These are phyloP conservation scores for Aspergillus viridinutans DNA, from an alignment of 2,329 filamentous ascomycete genomes.

Conservation along the genomic window DNA sequence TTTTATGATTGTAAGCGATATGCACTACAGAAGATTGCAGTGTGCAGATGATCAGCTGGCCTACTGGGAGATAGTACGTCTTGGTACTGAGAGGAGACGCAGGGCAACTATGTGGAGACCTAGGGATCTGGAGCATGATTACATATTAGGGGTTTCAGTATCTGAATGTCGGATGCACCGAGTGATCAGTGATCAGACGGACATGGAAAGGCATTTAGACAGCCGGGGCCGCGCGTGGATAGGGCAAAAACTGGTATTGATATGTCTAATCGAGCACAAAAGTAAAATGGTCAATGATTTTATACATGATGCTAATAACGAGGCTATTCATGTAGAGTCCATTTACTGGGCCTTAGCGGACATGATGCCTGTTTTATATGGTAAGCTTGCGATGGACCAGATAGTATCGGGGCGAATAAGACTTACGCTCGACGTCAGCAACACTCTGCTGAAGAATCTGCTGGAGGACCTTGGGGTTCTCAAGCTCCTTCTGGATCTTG, in stretches of 20 bases:
- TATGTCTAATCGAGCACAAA: conserved; percentile 34
- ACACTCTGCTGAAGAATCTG: conserved; percentile 98
- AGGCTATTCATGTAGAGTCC: conserved; percentile 26
- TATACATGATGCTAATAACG: conserved; percentile 37
- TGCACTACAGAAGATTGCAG: neutral
- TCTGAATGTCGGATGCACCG: neutral
- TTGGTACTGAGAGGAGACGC: neutral
- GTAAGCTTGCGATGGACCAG: conserved; percentile 1
- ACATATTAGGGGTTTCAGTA: neutral
- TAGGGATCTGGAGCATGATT: neutral
- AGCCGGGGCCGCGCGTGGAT: neutral
- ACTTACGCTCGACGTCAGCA: conserved; percentile 88
- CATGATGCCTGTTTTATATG: conserved; percentile 34
- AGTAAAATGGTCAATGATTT: conserved; percentile 35
- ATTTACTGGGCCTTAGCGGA: conserved; percentile 38
- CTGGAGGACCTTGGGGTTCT: conserved; percentile 95
- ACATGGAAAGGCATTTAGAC: neutral
- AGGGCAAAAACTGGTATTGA: conserved; percentile 29
- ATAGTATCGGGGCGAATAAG: neutral
- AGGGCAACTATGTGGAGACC: neutral
- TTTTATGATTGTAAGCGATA: neutral
- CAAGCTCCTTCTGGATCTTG: conserved; percentile 98
- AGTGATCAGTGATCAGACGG: neutral
- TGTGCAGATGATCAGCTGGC: neutral
- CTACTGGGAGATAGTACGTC: neutral